Percentiles rank a stretch among this genome's conserved stretches.
phyloP scores from a whole-genome alignment of 2,329 filamentous ascomycete species.

The Gnomoniopsis sp. region DNA sequence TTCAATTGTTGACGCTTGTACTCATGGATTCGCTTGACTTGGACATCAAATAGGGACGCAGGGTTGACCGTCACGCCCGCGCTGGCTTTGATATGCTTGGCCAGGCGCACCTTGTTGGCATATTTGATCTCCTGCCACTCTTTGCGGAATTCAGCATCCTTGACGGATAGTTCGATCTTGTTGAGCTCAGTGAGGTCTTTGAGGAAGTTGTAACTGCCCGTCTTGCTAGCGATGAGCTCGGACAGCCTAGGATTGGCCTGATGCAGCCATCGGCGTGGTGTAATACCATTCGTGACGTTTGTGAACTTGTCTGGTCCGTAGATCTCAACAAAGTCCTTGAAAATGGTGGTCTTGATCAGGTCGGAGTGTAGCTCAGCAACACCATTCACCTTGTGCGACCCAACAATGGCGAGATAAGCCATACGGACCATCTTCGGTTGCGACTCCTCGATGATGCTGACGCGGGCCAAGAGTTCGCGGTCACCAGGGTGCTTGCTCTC shows the following conservation, averaged over 20 bases:
- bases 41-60: constrained; percentile 85
- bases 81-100: constrained; percentile 83
- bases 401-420: constrained; percentile 92
- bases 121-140: constrained; percentile 97
- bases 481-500: constrained; percentile 90
- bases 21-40: constrained; percentile 98
- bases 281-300: constrained; percentile 98
- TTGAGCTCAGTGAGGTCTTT: constrained; percentile 86
- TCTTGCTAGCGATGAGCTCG: constrained; percentile 86
- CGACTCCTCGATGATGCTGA: constrained; percentile 98
- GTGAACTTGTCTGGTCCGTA: constrained; percentile 96
- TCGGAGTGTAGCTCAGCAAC: constrained; percentile 97
- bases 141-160: constrained; percentile 87
- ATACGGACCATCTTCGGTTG: constrained; percentile 98
- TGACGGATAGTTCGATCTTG: constrained; percentile 76
- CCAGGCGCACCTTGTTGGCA: constrained; percentile 89
- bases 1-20: constrained; percentile 99
- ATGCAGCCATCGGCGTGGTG: constrained; percentile 91
- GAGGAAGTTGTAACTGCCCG: constrained; percentile 78
- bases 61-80: constrained; percentile 83
- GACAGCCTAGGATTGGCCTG: constrained; percentile 94
- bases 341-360: constrained; percentile 97
- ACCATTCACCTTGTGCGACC: constrained; percentile 98
- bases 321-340: constrained; percentile 96
- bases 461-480: constrained; percentile 75